Base-by-base conservation (phyloP, 257 asterid species). In the Plantago elongata region DNA sequence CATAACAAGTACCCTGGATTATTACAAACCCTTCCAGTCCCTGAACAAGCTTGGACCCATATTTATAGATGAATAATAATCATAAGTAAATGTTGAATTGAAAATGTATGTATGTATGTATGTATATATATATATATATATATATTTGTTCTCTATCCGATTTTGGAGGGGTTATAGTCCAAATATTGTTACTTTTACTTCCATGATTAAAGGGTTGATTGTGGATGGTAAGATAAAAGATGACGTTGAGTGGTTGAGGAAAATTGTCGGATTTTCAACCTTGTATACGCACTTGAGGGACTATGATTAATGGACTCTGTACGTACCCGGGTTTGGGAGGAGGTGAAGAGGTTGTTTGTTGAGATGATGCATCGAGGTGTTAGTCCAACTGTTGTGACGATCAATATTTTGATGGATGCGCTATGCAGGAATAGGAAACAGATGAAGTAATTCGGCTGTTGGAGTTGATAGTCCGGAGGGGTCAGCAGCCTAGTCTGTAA, bases 291-390 rank as follows among this genome's bases (percentile, higher is more conserved):
- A 89, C 90, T 12, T 84, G 84, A 91, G 78, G 85, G 40, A 84
- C 77, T 76, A 71, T 83, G 79, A 61, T 74, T 68, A 77, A 78
- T 75, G 86, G 90, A 50, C 63, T 89, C 16, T 89, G 91, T 63
- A 82, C 84, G 87, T 57, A 54, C 29, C 16, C 45, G 1, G 83
- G 86, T n/a, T 34, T 78, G 86, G 85, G 88, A 76, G 74, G 65
- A 68, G 59, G 97, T 75, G 12, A 86, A 76, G 67, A 75, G 45
- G 67, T 54, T 79, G 37, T 84, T 89, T 70, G 62, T 70, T 59
- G 64, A 55, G 44, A 86, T 82, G 97, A 67, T 89, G 58, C 89
- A 89, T 77, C 66, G 77, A 59, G 94, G 94, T 15, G 76, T 84
- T 65, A 73, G 75, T 50, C 97, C 94, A 15, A 81, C 73, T 64